phyloP scores from a whole-genome alignment of 108 stramenopile species.

The Cylindrotheca closterium region DNA sequence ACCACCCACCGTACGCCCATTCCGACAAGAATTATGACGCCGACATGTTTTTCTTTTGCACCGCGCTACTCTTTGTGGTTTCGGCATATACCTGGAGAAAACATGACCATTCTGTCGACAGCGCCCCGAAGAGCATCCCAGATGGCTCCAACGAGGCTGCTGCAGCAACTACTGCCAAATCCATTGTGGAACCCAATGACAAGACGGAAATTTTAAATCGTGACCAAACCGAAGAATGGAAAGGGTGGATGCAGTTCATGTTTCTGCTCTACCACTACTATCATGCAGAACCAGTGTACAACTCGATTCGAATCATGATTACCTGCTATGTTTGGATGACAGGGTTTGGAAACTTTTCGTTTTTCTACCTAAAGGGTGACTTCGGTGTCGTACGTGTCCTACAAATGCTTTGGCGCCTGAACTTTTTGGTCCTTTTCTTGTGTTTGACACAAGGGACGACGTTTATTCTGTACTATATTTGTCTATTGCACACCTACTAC shows the following conservation, averaged over 20 bases:
- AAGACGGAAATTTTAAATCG: slow-evolving; percentile 87
- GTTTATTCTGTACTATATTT: slow-evolving; percentile 98
- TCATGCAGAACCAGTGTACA: slow-evolving; percentile 94
- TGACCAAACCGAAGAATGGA: slow-evolving; percentile 99
- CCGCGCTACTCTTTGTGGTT: slow-evolving; percentile 55
- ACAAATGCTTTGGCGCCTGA: slow-evolving; percentile 97
- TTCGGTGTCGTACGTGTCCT: slow-evolving; percentile 88
- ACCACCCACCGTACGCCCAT: slow-evolving; percentile 82
- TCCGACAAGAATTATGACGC: slow-evolving; percentile 79
- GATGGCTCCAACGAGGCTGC: slow-evolving; percentile 3
- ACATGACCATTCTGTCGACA: slow-evolving; percentile 27
- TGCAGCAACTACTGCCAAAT: background rate
- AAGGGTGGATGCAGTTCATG: slow-evolving; percentile 98
- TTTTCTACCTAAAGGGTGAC: slow-evolving; percentile 92
- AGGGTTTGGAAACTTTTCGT: slow-evolving; percentile 96
- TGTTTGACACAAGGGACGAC: slow-evolving; percentile 91
- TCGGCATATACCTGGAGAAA: slow-evolving; percentile 50
- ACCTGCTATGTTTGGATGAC: slow-evolving; percentile 99
- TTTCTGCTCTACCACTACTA: slow-evolving; percentile 98
- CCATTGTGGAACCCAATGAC: slow-evolving; percentile 47
- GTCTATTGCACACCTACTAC: slow-evolving; percentile 97
- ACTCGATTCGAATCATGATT: slow-evolving; percentile 94
- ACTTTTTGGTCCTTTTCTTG: slow-evolving; percentile 93
- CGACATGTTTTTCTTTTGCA: slow-evolving; percentile 80
- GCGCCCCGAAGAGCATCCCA: slow-evolving; percentile 6